Percentiles rank a stretch among this genome's conserved stretches.
Evolutionary conservation across 1,284 basidiomycete genomes (phyloP).

Genomic region (Irpex sp.): DNA sequence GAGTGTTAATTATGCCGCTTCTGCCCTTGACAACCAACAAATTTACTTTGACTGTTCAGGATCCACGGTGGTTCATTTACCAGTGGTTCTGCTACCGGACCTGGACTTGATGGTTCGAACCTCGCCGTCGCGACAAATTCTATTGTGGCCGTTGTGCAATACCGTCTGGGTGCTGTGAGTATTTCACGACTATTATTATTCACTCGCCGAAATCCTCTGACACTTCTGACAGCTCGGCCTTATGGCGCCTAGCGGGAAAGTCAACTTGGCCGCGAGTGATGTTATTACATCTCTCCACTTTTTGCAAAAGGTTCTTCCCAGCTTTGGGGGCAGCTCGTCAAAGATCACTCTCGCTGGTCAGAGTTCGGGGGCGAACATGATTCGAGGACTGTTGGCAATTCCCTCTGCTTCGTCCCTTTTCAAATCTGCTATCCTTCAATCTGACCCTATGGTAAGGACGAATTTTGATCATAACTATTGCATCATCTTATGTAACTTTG

Average conservation of each 20-base stretch:
- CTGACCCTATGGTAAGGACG: constrained; percentile 74
- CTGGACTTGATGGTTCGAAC: constrained; percentile 76
- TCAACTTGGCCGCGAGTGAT: constrained; percentile 73
- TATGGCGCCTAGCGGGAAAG: constrained; percentile 61
- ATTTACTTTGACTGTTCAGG: constrained; percentile 38
- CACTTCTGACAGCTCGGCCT: constrained; percentile 61
- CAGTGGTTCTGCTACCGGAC: constrained; percentile 64
- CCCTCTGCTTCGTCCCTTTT: constrained; percentile 68
- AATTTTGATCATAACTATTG: background rate
- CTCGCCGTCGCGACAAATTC: constrained; percentile 71
- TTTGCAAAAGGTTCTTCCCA: constrained; percentile 54
- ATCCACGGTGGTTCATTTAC: constrained; percentile 86
- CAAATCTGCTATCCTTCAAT: constrained; percentile 74
- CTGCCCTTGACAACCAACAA: background rate
- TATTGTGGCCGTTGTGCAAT: constrained; percentile 84
- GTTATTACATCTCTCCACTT: constrained; percentile 67
- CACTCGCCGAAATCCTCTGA: background rate
- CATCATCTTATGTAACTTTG: background rate
- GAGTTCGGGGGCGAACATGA: constrained; percentile 79
- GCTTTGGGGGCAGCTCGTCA: constrained; percentile 65
- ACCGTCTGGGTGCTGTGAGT: constrained; percentile 76
- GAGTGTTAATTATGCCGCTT: constrained; percentile 23
- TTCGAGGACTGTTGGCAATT: constrained; percentile 68
- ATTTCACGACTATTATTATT: background rate
- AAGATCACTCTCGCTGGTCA: constrained; percentile 86